These are phyloP conservation scores for Phytopythium aichiense DNA, from an alignment of 352 stramenopile species.

Conservation along the genomic window DNA sequence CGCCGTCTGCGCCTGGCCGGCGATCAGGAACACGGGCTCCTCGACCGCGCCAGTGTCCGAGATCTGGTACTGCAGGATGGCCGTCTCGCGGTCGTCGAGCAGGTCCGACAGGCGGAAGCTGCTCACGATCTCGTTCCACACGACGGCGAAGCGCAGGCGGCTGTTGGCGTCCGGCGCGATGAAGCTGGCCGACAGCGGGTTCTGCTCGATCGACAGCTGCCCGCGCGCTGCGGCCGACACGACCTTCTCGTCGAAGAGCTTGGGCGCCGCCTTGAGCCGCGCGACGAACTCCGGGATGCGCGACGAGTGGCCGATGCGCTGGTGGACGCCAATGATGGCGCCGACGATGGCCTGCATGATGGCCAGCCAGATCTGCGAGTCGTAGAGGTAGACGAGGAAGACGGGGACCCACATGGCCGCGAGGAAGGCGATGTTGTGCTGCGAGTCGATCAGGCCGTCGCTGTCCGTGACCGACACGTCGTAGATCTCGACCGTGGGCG, in stretches of 20 bases:
- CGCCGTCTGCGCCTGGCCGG: conserved; percentile 66
- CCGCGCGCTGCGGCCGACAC: conserved; percentile 66
- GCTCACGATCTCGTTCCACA: conserved; percentile 89
- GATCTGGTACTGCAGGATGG: conserved; percentile 88
- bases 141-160: conserved; percentile 78
- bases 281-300: conserved; percentile 74
- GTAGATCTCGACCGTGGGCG: conserved; percentile 95
- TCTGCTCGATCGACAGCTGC: conserved; percentile 60
- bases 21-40: conserved; percentile 86
- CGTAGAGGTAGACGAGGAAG: conserved; percentile 85
- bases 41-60: conserved; percentile 74
- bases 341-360: conserved; percentile 80
- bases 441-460: conserved; percentile 58
- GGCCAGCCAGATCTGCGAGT: conserved; percentile 85
- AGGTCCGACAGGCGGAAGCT: conserved; percentile 86
- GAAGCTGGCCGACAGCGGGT: conserved; percentile 48
- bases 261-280: conserved; percentile 54
- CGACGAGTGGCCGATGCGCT: conserved; percentile 80
- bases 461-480: conserved; percentile 50
- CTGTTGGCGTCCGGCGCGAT: conserved; percentile 68
- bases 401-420: conserved; percentile 72
- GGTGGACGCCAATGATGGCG: conserved; percentile 65
- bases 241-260: conserved; percentile 75
- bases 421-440: conserved; percentile 83
- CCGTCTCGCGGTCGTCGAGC: conserved; percentile 82